phyloP scores from a whole-genome alignment of 495 filamentous ascomycete species.

The Penicillium simplicissimum region DNA sequence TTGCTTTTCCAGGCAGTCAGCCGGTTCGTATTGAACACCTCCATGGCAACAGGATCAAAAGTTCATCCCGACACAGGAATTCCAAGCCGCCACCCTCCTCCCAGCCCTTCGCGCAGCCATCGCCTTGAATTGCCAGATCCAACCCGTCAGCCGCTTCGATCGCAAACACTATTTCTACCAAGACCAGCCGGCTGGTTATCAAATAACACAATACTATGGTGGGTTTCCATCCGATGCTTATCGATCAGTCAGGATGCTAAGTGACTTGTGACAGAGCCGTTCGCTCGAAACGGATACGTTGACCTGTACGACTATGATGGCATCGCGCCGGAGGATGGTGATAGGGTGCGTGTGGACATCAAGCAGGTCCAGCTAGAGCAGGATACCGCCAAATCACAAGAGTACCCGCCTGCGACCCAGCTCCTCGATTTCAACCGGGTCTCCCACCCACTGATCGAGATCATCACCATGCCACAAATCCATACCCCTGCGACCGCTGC shows the following conservation, averaged over 20 bases:
- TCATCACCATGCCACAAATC: constrained; percentile 88
- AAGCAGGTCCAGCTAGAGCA: constrained; percentile 96
- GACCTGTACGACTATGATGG: constrained; percentile 74
- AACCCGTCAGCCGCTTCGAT: constrained; percentile 78
- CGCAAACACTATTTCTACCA: constrained; percentile 99
- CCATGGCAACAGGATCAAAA: not conserved
- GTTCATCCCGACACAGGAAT: constrained; percentile 46
- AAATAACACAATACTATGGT: constrained; percentile 94
- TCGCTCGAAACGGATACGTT: constrained; percentile 75
- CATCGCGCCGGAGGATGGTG: constrained; percentile 69
- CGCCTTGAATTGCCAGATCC: constrained; percentile 77
- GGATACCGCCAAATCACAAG: constrained; percentile 92
- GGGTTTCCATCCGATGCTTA: constrained; percentile 16
- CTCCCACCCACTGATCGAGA: constrained; percentile 86
- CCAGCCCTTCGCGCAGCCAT: constrained; percentile 88
- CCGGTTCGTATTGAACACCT: constrained; percentile 49
- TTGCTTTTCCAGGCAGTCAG: constrained; percentile 85
- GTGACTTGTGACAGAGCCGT: constrained; percentile 57
- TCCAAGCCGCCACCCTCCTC: constrained; percentile 80
- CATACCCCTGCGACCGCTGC: constrained; percentile 83
- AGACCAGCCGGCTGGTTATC: constrained; percentile 94
- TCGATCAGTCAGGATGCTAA: not conserved
- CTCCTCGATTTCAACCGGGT: constrained; percentile 94
- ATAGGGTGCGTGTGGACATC: constrained; percentile 70
- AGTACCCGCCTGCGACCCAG: constrained; percentile 68